A percentile compares a stretch with the other conserved stretches of the same genome.
phyloP scores from a whole-genome alignment of 345 rosid species.

The Syzygium jambos region DNA sequence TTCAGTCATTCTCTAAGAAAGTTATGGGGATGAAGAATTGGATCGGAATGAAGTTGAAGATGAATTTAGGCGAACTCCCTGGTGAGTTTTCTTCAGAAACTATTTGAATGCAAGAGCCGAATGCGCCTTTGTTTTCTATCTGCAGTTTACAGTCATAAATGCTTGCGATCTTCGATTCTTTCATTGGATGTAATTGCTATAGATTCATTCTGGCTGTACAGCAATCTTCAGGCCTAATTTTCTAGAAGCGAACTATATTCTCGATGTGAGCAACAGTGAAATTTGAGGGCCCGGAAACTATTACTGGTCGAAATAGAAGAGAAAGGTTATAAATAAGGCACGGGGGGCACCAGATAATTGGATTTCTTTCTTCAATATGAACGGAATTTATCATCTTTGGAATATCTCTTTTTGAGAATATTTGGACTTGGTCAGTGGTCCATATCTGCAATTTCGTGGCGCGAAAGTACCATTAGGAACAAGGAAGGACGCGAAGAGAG shows the following conservation, averaged over 20 bases:
- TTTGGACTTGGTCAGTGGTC: background rate
- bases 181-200: background rate
- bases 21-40: constrained; percentile 22
- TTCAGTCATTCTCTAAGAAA: constrained; percentile 31
- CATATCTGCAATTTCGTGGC: background rate
- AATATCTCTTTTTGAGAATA: background rate
- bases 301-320: background rate
- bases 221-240: background rate
- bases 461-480: background rate
- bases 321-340: background rate
- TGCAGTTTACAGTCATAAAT: background rate
- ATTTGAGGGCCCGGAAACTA: background rate
- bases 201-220: background rate
- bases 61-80: background rate
- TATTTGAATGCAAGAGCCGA: background rate
- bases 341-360: background rate
- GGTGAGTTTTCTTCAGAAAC: constrained; percentile 14
- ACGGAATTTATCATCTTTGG: background rate
- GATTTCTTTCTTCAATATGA: background rate
- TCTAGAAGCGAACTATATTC: background rate
- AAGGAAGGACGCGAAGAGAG: background rate
- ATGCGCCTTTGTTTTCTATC: background rate
- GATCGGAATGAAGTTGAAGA: constrained; percentile 12
- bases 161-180: background rate
- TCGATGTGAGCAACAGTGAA: background rate